Base-by-base conservation (phyloP, 2,329 filamentous ascomycete species). In the Penicillium italicum region DNA sequence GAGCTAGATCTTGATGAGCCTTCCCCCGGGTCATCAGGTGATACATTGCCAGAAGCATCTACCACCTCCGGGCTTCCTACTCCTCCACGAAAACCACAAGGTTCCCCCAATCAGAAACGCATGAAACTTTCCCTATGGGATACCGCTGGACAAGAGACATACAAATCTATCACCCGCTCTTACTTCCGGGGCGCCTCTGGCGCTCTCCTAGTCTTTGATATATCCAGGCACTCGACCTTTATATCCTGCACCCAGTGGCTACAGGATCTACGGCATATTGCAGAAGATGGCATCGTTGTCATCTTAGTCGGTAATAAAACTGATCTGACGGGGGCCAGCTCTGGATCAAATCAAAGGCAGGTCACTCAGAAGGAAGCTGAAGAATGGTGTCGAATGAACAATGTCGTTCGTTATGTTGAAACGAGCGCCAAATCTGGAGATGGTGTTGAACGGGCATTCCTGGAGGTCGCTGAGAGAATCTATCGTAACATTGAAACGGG, bases 81-180 rank as follows among this genome's bases (percentile, higher is more conserved):
- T 49, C 74, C 70, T 51, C 73, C 72, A 38, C 67, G 60, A 42
- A 75, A 72, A 58, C 62, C 64, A 42, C 67, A 72, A 61, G 66
- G 71, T 37, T 64, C 72, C 14, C 69, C 72, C 37, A 62, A 65
- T 41, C 82, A 85, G 65, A 84, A 84, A 85, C 88, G 93, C 77
- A 96, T 96, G 91, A 96, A 96, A 76, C 82, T 96, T 5, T 91
- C 87, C 42, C 80, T 97, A 11, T 97, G 93, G 93, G 93, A 97
- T 71, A 97, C 93, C 0, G 93, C 93, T 16, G 93, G 93, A 26
- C 93, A 97, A 74, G 93, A 97, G 78, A 96, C 91, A 12, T 97
- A 97, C 80, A 97, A 97, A 74, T 93, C 89, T 42, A 94, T 97
- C 56, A 97, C 93, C 9, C 82, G 93, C 52, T 94, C 89, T 59